Base-by-base conservation (phyloP, 2,329 filamentous ascomycete genomes). In the Rasamsonia emersonii region DNA sequence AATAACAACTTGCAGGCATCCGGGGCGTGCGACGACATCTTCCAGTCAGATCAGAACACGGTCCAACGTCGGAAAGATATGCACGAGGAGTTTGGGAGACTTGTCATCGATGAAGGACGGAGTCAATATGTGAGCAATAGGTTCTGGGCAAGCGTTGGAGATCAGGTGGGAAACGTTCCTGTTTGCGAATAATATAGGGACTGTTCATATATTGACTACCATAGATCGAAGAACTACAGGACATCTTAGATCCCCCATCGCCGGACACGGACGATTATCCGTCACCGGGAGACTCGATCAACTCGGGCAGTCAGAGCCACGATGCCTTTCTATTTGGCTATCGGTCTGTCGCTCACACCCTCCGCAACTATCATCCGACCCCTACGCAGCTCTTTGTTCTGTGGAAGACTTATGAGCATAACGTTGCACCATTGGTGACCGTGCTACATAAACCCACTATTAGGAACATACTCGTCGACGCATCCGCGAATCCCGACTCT, bases 301-400 rank as follows among this genome's bases (percentile, higher is more conserved):
- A 51, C 13, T 58, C 60, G 2, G 50, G 58, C 4, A 65, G 61
- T 29, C 68, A 75, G 39, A 66, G 62, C 32, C 68, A 75, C 39
- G 72, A 77, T 39, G 71, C 68, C 15, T 79, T 75, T 47, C 53
- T 79, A 6, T 77, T 79, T 47, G 71, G 72, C 10, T 75, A 71
- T 46, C 71, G 67, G 43, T 76, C 73, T 1, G 59, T 69, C 5
- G 70, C 61, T 23, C 67, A 72, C 20, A 71, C 72, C 35, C 64
- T 79, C 47, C 61, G 65, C 15, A 55, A 62, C 5, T 59, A 75
- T n/a, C 75, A 78, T 47, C 75, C 74, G 4, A 53, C 65, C 3
- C 57, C 64, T 0, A 54, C 63, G 19, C 67, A 70, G 37, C 67
- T 74, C 3, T 58, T 56, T 11, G 47, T 64, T 6, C 64, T 75